Evolutionary conservation across 2,329 filamentous ascomycete genomes (phyloP), one percentile per base, ranked within the genome.

Genomic region (Ascochyta fabae): DNA sequence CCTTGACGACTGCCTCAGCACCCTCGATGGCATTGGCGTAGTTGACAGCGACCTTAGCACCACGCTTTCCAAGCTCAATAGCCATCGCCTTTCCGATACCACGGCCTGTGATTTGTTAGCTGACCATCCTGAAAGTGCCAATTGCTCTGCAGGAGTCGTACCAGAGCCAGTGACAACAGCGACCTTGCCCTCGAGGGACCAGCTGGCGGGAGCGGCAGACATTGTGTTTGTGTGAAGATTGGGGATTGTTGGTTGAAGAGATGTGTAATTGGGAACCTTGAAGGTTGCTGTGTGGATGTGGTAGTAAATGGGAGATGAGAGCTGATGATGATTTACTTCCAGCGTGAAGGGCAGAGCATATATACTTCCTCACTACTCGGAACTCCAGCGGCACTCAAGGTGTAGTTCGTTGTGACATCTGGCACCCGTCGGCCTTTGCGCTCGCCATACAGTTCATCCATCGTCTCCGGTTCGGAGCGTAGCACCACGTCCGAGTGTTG

Each of bases 51-150:
- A 88, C 84, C 74, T 86, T 86, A 66, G 86, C 87, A 48, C 87
- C 87, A 56, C 86, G 84, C 59, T 82, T 80, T 56, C 83, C 87
- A 52, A 89, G 84, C 76, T 88, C 85, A 49, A 84, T 79, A 48
- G 86, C 87, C 80, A 89, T 88, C 64, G 84, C 84, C 48, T 83
- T 82, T 56, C 87, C 87, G 61, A 89, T 88, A 64, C 86, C 87
- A 73, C 86, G 85, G 67, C 84, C 81, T 84, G 54, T 27, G 35
- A 12, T 29, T 22, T 44, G 68, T 59, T 40, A 52, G 42, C 45
- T 40, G 38, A 43, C 48, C 24, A 31, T 57, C n/a, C 29, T 44
- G 15, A 6, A 16, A 16, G 6, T n/a, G 13, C 8, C 16, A 34
- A 22, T n/a, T 39, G 36, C 16, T 43, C 12, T 10, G 5, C 48